Evolutionary conservation across 2,329 filamentous ascomycete genomes (phyloP).

Genomic region (Zopfia rhizophila): DNA sequence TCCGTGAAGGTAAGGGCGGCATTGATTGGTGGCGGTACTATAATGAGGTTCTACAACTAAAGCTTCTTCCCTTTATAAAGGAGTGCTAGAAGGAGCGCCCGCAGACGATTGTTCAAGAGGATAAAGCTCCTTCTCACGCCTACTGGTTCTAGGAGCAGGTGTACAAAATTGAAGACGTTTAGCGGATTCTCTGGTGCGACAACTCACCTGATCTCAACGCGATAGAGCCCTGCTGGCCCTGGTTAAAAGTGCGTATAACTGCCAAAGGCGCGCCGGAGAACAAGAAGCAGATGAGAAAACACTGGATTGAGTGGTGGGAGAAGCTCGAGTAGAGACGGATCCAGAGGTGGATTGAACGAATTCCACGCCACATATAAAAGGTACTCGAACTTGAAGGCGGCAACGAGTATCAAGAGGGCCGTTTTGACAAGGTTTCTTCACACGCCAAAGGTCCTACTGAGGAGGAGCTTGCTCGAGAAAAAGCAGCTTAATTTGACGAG

Average conservation of each 20-base stretch:
- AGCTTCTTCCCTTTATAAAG: slow-evolving; percentile 11
- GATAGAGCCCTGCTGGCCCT: slow-evolving; percentile 18
- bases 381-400: slow-evolving; percentile 21
- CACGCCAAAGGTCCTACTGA: not conserved
- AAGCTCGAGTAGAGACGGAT: slow-evolving; percentile 20
- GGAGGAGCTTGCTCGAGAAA: too few species aligned
- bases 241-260: slow-evolving; percentile 21
- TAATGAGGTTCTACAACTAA: slow-evolving; percentile 6
- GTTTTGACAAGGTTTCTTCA: slow-evolving; percentile 1
- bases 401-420: slow-evolving; percentile 27
- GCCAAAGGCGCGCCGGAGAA: slow-evolving; percentile 14
- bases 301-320: slow-evolving; percentile 14
- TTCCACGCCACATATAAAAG: slow-evolving; percentile 21
- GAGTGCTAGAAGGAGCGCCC: not conserved
- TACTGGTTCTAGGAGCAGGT: not conserved
- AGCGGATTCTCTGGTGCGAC: slow-evolving; percentile 16
- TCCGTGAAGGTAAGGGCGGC: not conserved
- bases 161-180: not conserved
- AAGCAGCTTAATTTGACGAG: not conserved
- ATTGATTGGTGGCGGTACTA: slow-evolving; percentile 13
- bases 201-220: slow-evolving; percentile 24
- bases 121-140: slow-evolving; percentile 10
- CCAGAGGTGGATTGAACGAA: slow-evolving; percentile 23
- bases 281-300: slow-evolving; percentile 1
- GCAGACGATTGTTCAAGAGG: slow-evolving; percentile 6